These are phyloP conservation scores for Serendipita sp. DNA, from an alignment of 1,284 basidiomycete species.

Conservation along the genomic window DNA sequence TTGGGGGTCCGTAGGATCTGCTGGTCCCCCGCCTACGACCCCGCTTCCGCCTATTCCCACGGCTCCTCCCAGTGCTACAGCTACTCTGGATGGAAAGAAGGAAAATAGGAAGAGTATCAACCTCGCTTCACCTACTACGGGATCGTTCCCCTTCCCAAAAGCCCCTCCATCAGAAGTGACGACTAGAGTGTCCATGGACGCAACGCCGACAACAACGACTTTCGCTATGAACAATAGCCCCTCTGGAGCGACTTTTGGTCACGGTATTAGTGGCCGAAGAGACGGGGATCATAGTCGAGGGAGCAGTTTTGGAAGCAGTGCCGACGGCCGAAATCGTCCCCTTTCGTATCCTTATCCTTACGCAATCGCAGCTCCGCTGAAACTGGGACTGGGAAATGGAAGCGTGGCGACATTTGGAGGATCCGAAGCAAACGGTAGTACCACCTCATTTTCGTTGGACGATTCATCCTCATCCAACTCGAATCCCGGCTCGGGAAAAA, in stretches of 20 bases:
- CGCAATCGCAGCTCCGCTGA: not conserved
- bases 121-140: not conserved
- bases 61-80: not conserved
- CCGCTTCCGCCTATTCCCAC: constrained; percentile 1
- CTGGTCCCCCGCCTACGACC: not conserved
- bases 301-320: constrained; percentile 4
- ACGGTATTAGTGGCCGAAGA: not conserved
- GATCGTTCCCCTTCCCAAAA: not conserved
- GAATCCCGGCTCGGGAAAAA: not conserved
- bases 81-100: not conserved
- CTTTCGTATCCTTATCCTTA: not conserved
- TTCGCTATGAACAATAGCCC: not conserved
- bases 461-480: not conserved
- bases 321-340: not conserved
- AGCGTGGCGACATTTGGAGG: constrained; percentile 4
- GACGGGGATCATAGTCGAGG: not conserved
- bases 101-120: constrained; percentile 1
- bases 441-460: not conserved
- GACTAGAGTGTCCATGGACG: not conserved
- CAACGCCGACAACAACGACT: not conserved
- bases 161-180: not conserved
- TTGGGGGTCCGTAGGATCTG: not conserved
- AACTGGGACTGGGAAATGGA: not conserved
- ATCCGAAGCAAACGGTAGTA: not conserved
- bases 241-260: not conserved